Percentiles rank a stretch among this genome's conserved stretches.
phyloP scores from a whole-genome alignment of 2,329 filamentous ascomycete genomes.

The Verticillium zaregamsianum region DNA sequence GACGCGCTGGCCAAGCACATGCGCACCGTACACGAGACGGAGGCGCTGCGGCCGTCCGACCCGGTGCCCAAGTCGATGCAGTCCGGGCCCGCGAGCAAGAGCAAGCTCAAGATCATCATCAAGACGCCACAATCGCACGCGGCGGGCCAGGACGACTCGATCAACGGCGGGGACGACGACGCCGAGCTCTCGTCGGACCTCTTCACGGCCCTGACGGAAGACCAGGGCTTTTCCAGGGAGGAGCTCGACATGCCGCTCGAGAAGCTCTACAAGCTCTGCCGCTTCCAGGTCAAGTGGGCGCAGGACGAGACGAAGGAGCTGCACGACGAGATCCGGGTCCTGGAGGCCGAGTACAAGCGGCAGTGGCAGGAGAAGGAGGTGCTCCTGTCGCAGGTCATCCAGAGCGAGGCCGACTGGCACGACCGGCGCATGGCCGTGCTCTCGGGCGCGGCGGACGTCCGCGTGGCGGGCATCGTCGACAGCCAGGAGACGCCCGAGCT shows the following conservation, averaged over 20 bases:
- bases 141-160: conserved; percentile 49
- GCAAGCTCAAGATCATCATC: conserved; percentile 59
- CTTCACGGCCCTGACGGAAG: conserved; percentile 49
- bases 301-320: conserved; percentile 62
- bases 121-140: conserved; percentile 56
- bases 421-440: conserved; percentile 53
- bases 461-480: conserved; percentile 30
- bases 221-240: conserved; percentile 59
- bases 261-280: conserved; percentile 64
- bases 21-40: conserved; percentile 97
- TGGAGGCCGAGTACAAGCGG: conserved; percentile 63
- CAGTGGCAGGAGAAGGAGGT: conserved; percentile 81
- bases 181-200: conserved; percentile 56
- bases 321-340: conserved; percentile 58
- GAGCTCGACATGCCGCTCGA: conserved; percentile 59
- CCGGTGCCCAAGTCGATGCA: conserved; percentile 69
- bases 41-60: conserved; percentile 78
- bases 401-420: conserved; percentile 63
- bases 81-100: conserved; percentile 36
- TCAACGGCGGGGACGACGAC: conserved; percentile 49
- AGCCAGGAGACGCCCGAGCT: conserved; percentile 6
- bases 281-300: conserved; percentile 69
- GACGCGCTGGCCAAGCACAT: conserved; percentile 97
- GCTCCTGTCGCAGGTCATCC: conserved; percentile 67
- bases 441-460: conserved; percentile 40